Conservation (phyloP, 2,329 filamentous ascomycete species). For the Achaetomium macrosporum region DNA sequence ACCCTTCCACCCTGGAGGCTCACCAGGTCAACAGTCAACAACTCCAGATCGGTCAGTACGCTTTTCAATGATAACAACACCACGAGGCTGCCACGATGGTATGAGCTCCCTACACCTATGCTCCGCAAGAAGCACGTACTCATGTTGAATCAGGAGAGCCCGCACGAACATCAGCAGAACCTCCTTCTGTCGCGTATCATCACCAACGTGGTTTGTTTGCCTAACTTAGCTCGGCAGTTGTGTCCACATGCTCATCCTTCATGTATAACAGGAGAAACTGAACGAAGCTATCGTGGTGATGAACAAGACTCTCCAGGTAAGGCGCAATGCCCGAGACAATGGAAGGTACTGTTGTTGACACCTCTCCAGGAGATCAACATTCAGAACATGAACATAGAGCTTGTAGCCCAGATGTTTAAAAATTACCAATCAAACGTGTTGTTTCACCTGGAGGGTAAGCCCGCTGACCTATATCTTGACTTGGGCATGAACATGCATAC, state of each 20-base stretch:
- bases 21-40: too few species aligned
- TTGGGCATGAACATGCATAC: background rate
- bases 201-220: constrained; percentile 77
- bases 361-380: constrained; percentile 80
- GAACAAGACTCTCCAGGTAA: constrained; percentile 85
- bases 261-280: constrained; percentile 71
- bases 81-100: too few species aligned
- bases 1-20: too few species aligned
- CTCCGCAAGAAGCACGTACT: background rate
- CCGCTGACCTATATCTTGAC: too few species aligned
- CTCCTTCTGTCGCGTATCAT: constrained; percentile 91
- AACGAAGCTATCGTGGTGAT: constrained; percentile 90
- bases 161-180: constrained; percentile 96
- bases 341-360: too few species aligned
- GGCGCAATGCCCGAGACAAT: too few species aligned
- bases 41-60: too few species aligned
- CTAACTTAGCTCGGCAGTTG: background rate
- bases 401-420: constrained; percentile 99
- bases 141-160: constrained; percentile 64
- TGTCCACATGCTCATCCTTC: background rate
- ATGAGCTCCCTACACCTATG: too few species aligned
- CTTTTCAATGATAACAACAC: too few species aligned
- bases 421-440: constrained; percentile 98
- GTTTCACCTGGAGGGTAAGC: constrained; percentile 92
- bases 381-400: constrained; percentile 97